phyloP scores from a whole-genome alignment of 2,329 filamentous ascomycete species.

The Pseudopithomyces chartarum region DNA sequence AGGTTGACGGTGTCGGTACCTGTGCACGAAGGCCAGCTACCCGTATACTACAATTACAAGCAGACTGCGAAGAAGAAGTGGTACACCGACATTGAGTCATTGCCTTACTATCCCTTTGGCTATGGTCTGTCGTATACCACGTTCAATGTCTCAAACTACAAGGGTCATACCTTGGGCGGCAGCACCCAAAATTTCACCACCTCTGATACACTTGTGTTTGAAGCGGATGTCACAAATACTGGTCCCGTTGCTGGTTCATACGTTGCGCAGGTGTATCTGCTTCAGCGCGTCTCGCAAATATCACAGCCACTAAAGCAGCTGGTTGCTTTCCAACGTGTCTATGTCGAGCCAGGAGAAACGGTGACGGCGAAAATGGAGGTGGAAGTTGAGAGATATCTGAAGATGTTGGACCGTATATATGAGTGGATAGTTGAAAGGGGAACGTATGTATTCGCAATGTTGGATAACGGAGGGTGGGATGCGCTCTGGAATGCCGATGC shows the following conservation, averaged over 20 bases:
- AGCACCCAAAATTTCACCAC: constrained; percentile 28
- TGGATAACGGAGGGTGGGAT: constrained; percentile 48
- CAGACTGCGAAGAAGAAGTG: constrained; percentile 64
- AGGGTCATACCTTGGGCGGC: constrained; percentile 27
- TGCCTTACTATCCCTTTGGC: constrained; percentile 64
- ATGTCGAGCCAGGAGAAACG: constrained; percentile 44
- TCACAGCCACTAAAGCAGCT: constrained; percentile 52
- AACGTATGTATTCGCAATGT: constrained; percentile 49
- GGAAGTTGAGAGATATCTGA: constrained; percentile 51
- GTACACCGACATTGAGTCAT: constrained; percentile 55
- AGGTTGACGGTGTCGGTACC: constrained; percentile 74
- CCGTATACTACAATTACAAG: constrained; percentile 67
- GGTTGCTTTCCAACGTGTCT: constrained; percentile 49
- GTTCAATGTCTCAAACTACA: constrained; percentile 50
- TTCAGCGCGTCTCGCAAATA: constrained; percentile 48
- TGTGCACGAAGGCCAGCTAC: constrained; percentile 60
- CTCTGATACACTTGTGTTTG: constrained; percentile 43
- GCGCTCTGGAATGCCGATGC: constrained; percentile 32
- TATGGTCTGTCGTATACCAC: constrained; percentile 69
- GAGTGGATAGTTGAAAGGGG: constrained; percentile 54
- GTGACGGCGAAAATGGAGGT: constrained; percentile 40
- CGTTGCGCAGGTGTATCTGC: constrained; percentile 50
- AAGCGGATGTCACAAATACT: constrained; percentile 40
- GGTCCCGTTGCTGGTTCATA: constrained; percentile 44
- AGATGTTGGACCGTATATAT: constrained; percentile 49